These are phyloP conservation scores for Gnomoniopsis smithogilvyi DNA, from an alignment of 2,329 filamentous ascomycete species.

Conservation along the genomic window DNA sequence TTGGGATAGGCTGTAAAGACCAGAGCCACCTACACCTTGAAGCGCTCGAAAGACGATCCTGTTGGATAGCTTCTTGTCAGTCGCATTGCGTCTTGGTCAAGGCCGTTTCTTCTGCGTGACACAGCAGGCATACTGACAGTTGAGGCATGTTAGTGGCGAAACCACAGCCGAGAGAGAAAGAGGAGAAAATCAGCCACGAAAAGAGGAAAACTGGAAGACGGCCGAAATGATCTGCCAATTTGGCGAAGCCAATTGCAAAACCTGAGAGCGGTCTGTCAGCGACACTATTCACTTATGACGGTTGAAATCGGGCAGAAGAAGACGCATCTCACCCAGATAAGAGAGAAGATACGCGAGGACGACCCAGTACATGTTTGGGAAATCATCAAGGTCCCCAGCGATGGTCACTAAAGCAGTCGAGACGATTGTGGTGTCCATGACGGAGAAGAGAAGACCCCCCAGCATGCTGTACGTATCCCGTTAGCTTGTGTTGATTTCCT, in stretches of 20 bases:
- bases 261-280: slow-evolving; percentile 29
- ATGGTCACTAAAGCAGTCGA: slow-evolving; percentile 57
- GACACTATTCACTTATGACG: not conserved
- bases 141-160: slow-evolving; percentile 47
- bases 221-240: slow-evolving; percentile 58
- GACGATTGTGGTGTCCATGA: slow-evolving; percentile 55
- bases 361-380: slow-evolving; percentile 52
- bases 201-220: slow-evolving; percentile 45
- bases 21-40: slow-evolving; percentile 59
- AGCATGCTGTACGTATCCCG: slow-evolving; percentile 37
- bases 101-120: not conserved
- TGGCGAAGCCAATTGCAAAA: slow-evolving; percentile 57
- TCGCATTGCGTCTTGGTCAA: not conserved
- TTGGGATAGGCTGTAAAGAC: slow-evolving; percentile 58
- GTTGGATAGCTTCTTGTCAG: slow-evolving; percentile 14
- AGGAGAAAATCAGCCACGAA: slow-evolving; percentile 53
- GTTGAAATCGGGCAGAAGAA: too few species aligned
- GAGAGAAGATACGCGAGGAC: slow-evolving; percentile 54
- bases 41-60: slow-evolving; percentile 58
- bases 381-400: slow-evolving; percentile 48
- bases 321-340: slow-evolving; percentile 44
- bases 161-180: slow-evolving; percentile 53
- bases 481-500: not conserved
- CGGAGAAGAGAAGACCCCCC: slow-evolving; percentile 53
- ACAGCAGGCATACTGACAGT: slow-evolving; percentile 36